These are phyloP conservation scores for Cyclotella choctawhatcheeana DNA, from an alignment of 108 stramenopile genomes.

Conservation along the genomic window DNA sequence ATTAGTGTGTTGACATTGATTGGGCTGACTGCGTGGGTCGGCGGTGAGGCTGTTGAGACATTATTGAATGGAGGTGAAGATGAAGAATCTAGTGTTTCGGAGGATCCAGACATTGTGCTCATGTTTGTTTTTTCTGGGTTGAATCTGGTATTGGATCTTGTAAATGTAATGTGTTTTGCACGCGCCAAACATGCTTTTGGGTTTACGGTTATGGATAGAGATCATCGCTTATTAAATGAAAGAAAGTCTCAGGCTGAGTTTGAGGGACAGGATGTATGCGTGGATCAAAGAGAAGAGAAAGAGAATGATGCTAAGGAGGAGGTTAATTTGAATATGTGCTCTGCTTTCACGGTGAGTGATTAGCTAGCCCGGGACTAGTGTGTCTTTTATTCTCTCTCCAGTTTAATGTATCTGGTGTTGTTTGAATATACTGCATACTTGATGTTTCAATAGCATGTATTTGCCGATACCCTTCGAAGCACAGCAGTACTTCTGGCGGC, in stretches of 20 bases:
- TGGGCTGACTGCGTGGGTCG: slow-evolving; percentile 53
- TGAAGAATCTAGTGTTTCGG: slow-evolving; percentile 2
- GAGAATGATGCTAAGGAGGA: slow-evolving; percentile 25
- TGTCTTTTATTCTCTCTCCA: too few relatives aligned
- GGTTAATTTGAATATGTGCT: slow-evolving; percentile 84
- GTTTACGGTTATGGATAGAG: slow-evolving; percentile 51
- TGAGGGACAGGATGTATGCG: slow-evolving; percentile 21
- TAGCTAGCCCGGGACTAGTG: too few relatives aligned
- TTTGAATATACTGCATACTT: too few relatives aligned
- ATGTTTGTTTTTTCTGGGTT: slow-evolving; percentile 76
- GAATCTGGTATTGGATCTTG: slow-evolving; percentile 72
- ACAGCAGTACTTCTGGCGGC: slow-evolving; percentile 76
- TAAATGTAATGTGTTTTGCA: slow-evolving; percentile 84
- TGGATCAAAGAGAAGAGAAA: slow-evolving; percentile 25
- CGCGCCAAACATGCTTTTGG: slow-evolving; percentile 66
- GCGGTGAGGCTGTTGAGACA: slow-evolving; percentile 22
- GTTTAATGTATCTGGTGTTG: too few relatives aligned
- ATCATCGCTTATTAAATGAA: slow-evolving; percentile 44
- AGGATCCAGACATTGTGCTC: slow-evolving; percentile 50
- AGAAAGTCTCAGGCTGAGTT: slow-evolving; percentile 16
- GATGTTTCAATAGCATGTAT: slow-evolving; percentile 82
- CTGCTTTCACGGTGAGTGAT: slow-evolving; percentile 86
- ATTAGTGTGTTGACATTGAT: slow-evolving; percentile 69
- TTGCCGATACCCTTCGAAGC: slow-evolving; percentile 85
- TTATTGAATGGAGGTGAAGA: slow-evolving; percentile 12